These are phyloP conservation scores for Tylopilus sp. DNA, from an alignment of 768 basidiomycete genomes.

Conservation along the genomic window DNA sequence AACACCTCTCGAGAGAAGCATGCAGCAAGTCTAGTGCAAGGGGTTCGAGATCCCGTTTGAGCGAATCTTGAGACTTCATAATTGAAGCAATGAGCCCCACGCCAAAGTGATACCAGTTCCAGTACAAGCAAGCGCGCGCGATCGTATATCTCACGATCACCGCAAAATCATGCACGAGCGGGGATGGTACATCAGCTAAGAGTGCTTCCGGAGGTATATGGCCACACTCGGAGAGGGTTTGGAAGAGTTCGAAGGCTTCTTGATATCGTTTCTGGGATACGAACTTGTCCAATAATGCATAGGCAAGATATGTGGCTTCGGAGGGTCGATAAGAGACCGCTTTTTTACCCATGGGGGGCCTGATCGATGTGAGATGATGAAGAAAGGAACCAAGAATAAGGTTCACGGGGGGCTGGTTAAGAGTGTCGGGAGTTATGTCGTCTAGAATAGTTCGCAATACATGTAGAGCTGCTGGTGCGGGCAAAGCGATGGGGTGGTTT, in stretches of 20 bases:
- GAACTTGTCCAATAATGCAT: slow-evolving; percentile 42
- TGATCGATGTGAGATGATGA: slow-evolving; percentile 21
- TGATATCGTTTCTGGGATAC: slow-evolving; percentile 32
- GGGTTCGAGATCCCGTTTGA: slow-evolving; percentile 25
- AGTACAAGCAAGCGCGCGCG: slow-evolving; percentile 50
- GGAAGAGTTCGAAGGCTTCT: slow-evolving; percentile 46
- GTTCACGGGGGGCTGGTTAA: slow-evolving; percentile 23
- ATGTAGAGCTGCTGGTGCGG: slow-evolving; percentile 14
- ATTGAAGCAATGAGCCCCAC: slow-evolving; percentile 35
- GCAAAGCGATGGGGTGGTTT: slow-evolving; percentile 10
- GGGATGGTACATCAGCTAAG: slow-evolving; percentile 32
- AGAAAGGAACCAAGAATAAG: slow-evolving; percentile 33
- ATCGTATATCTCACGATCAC: slow-evolving; percentile 49
- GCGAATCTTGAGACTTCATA: slow-evolving; percentile 22
- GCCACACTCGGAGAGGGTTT: slow-evolving; percentile 41
- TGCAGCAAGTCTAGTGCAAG: slow-evolving; percentile 46
- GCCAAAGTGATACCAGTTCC: slow-evolving; percentile 49
- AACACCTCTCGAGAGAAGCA: slow-evolving; percentile 37
- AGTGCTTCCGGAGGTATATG: slow-evolving; percentile 49
- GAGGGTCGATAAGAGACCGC: slow-evolving; percentile 40
- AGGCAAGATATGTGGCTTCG: slow-evolving; percentile 37
- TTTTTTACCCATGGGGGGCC: slow-evolving; percentile 25
- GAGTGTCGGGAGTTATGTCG: slow-evolving; percentile 7
- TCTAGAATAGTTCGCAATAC: slow-evolving; percentile 23
- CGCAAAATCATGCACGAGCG: slow-evolving; percentile 36